These are phyloP conservation scores for Eimeria praecox DNA, from an alignment of 169 alveolate species.

Conservation along the genomic window DNA sequence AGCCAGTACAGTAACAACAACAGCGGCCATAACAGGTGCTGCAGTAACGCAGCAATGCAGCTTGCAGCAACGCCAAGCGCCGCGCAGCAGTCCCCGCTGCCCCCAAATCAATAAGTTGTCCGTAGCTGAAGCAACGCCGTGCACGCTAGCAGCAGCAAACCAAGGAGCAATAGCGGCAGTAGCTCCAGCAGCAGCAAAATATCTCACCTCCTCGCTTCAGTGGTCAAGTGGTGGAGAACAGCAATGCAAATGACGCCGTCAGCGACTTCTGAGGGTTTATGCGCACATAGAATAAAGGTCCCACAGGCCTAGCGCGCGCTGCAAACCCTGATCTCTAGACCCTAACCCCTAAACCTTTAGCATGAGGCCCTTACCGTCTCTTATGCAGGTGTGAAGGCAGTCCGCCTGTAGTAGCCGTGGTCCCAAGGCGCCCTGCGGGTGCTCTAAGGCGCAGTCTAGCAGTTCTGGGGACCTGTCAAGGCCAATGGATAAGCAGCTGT, in stretches of 20 bases:
- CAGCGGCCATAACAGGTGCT: not conserved
- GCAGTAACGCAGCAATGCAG: not conserved
- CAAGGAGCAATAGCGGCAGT: not conserved
- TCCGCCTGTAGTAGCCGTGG: conserved; percentile 36
- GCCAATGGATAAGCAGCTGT: conserved; percentile 34
- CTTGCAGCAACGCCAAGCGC: not conserved
- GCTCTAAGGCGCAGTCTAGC: conserved; percentile 40
- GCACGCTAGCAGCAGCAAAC: not conserved
- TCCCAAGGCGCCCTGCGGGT: not conserved
- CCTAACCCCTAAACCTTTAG: not conserved
- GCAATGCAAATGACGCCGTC: conserved; percentile 96
- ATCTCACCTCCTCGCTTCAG: conserved; percentile 90
- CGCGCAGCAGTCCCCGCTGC: not conserved
- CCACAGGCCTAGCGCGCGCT: conserved; percentile 38
- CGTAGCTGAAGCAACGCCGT: not conserved
- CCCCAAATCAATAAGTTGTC: not conserved
- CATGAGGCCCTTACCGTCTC: conserved; percentile 13
- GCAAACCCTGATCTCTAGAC: not conserved
- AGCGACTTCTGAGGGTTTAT: conserved; percentile 86
- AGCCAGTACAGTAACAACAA: not conserved
- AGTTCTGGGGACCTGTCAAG: conserved; percentile 38
- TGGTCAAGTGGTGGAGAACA: conserved; percentile 97
- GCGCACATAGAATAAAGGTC: conserved; percentile 83
- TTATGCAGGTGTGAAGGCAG: not conserved
- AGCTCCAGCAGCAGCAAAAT: not conserved